These are phyloP conservation scores for Nitzschia sp. DNA, from an alignment of 108 stramenopile genomes.

Conservation along the genomic window DNA sequence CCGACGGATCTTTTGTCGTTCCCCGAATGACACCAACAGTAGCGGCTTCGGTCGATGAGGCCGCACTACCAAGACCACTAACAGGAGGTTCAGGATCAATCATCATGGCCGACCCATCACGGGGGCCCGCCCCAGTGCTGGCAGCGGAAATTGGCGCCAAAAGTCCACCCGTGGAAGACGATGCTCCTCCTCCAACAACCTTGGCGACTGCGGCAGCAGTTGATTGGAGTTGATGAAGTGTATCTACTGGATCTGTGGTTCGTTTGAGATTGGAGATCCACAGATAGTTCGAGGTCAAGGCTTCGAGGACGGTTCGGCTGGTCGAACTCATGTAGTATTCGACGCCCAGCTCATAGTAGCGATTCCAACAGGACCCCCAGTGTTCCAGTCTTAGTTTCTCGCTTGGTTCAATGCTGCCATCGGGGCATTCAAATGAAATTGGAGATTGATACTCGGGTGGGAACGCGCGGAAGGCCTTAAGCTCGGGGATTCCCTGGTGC, in stretches of 20 bases:
- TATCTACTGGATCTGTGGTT: not conserved
- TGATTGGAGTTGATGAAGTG: not conserved
- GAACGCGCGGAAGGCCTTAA: conserved; percentile 96
- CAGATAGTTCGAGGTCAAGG: conserved; percentile 84
- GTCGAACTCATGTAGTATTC: conserved; percentile 84
- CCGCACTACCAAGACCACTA: not conserved
- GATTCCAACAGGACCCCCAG: conserved; percentile 97
- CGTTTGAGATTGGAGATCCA: conserved; percentile 82
- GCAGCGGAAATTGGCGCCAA: not conserved
- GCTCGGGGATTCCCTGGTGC: conserved; percentile 71
- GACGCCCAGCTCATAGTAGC: conserved; percentile 91
- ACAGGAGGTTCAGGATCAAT: not conserved
- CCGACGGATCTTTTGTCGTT: not conserved
- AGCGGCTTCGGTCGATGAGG: too few species aligned
- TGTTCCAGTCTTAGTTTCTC: conserved; percentile 78
- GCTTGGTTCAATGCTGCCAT: conserved; percentile 73
- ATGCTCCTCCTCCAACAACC: not conserved
- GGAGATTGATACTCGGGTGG: conserved; percentile 87
- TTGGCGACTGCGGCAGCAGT: not conserved
- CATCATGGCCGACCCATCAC: not conserved
- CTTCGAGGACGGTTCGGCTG: conserved; percentile 64
- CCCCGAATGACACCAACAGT: not conserved
- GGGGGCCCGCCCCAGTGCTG: not conserved
- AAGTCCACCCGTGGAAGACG: not conserved
- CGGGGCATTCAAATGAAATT: conserved; percentile 79